phyloP scores from a whole-genome alignment of 768 basidiomycete species.

The Hericium erinaceus region DNA sequence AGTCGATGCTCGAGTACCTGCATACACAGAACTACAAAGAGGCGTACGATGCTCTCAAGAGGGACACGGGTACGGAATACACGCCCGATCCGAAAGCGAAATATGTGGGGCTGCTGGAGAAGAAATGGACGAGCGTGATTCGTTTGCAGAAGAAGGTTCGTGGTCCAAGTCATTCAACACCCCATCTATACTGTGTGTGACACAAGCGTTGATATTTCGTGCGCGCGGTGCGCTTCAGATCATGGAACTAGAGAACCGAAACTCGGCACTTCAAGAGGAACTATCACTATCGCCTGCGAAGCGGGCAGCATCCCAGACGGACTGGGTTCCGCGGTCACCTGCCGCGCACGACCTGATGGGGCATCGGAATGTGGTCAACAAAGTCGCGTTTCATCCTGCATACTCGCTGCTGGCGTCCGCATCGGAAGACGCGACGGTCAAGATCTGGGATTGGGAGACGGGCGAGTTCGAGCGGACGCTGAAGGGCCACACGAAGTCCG shows the following conservation, averaged over 20 bases:
- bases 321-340: constrained; percentile 33
- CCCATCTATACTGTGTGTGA: background rate
- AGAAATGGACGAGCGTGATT: constrained; percentile 19
- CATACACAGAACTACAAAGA: constrained; percentile 23
- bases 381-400: constrained; percentile 48
- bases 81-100: constrained; percentile 19
- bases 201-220: too few relatives aligned
- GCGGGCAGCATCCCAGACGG: constrained; percentile 35
- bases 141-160: constrained; percentile 16
- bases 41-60: constrained; percentile 24
- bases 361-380: constrained; percentile 36
- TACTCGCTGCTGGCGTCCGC: constrained; percentile 44
- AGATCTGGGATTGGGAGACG: constrained; percentile 57
- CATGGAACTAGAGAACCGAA: constrained; percentile 44
- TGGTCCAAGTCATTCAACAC: background rate
- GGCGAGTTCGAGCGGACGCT: constrained; percentile 52
- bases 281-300: constrained; percentile 9
- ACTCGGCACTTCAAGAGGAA: background rate
- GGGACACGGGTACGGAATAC: constrained; percentile 21
- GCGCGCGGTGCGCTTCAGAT: constrained; percentile 28
- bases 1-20: constrained; percentile 29
- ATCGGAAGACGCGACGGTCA: constrained; percentile 46
- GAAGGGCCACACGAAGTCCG: constrained; percentile 50
- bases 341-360: constrained; percentile 37
- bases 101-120: constrained; percentile 14